Evolutionary conservation across 1,139 yeast species (phyloP), one percentile per base, ranked within the genome.

Genomic region (Kluyveromyces sp.): DNA sequence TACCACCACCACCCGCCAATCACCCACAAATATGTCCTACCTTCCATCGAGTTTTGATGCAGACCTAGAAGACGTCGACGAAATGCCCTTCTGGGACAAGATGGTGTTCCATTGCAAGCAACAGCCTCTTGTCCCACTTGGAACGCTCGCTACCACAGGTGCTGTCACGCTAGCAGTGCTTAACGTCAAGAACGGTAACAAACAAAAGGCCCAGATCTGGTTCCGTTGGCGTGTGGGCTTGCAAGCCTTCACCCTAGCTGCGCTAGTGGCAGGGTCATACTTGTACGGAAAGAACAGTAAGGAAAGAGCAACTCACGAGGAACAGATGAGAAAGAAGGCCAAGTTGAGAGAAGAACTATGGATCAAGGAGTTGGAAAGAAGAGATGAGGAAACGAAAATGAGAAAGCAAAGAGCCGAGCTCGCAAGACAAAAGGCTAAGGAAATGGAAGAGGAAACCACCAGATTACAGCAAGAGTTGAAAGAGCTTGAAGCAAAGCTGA

Each of bases 281-380:
- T 67, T 77, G 53, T 83, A 75, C 64, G 86, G 81, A 15, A 62
- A 57, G 4, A 54, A 64, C 4, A 48, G 53, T 7, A 61, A 61
- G 35, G 63, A 64, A 28, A 70, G 74, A 58, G 72, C 76, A 58
- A 61, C 80, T 25, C 74, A 77, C 47, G 88, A 81, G 57, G 88
- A 81, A 37, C 65, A 71, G 53, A 71, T 79, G 60, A 72, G 79
- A 52, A 86, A 75, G 64, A 85, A 77, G 78, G 95, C 97, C 37
- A 84, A 83, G 64, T 69, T 78, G 59, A 80, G 97, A 70, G 96
- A 89, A 61, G 73, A 72, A 58, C 64, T 89, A 58, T 89, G 97
- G 97, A 83, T 89, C 54, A 89, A 86, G 61, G 97, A 89, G 64
- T 74, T 89, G 63, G 92, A 89, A 62, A 77, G 96, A 69, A 77